Evolutionary conservation across 768 basidiomycete species (phyloP).

Genomic region (Tephrocybe sp.): DNA sequence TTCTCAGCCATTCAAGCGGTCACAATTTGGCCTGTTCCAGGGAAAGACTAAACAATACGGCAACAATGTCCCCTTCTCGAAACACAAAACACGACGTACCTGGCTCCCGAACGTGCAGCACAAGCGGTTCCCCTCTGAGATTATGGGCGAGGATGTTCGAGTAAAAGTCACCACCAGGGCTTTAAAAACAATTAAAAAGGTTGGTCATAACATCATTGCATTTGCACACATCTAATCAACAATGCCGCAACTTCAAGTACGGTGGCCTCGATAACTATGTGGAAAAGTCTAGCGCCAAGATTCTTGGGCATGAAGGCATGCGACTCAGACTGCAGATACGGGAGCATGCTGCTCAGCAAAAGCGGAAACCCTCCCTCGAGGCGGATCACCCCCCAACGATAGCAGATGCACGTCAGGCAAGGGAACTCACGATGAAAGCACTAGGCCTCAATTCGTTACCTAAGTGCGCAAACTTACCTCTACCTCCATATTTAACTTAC

Average conservation of each 20-base stretch:
- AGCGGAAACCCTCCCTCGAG: neutral
- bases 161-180: slow-evolving; percentile 78
- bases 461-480: slow-evolving; percentile 6
- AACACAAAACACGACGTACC: slow-evolving; percentile 81
- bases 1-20: slow-evolving; percentile 77
- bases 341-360: slow-evolving; percentile 13
- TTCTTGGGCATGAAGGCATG: slow-evolving; percentile 47
- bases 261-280: slow-evolving; percentile 77
- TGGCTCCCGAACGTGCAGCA: slow-evolving; percentile 89
- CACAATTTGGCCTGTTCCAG: slow-evolving; percentile 80
- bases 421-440: slow-evolving; percentile 24
- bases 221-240: neutral
- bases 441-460: slow-evolving; percentile 21
- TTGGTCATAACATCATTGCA: slow-evolving; percentile 24
- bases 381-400: slow-evolving; percentile 10
- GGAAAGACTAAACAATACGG: slow-evolving; percentile 80
- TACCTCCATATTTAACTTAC: neutral
- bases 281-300: slow-evolving; percentile 39
- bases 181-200: slow-evolving; percentile 83
- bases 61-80: slow-evolving; percentile 89
- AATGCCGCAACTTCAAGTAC: slow-evolving; percentile 43
- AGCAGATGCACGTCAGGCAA: slow-evolving; percentile 20
- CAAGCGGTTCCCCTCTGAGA: slow-evolving; percentile 71
- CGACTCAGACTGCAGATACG: slow-evolving; percentile 42
- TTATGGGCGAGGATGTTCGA: slow-evolving; percentile 54